Conservation (phyloP, 768 basidiomycete genomes). For the Butyriboletus loyo region DNA sequence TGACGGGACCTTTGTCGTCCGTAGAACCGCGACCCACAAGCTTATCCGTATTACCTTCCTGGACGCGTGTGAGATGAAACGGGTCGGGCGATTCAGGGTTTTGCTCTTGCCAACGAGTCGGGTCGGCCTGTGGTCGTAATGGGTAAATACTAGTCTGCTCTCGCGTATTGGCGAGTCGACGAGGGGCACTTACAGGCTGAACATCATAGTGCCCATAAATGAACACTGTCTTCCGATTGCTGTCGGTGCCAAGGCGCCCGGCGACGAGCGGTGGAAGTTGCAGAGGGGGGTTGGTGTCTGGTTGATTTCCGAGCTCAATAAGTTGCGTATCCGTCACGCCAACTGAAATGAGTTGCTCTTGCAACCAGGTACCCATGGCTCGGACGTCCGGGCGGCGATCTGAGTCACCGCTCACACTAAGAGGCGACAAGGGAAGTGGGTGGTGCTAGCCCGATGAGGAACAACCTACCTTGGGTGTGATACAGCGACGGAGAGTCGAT, state of each 20-base stretch:
- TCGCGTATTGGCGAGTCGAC: not conserved
- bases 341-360: not conserved
- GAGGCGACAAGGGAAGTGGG: not conserved
- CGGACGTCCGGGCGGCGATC: not conserved
- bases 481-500: not conserved
- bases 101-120: not conserved
- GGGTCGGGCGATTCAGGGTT: not conserved
- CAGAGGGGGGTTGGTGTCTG: not conserved
- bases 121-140: not conserved
- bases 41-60: not conserved
- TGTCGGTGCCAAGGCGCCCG: not conserved
- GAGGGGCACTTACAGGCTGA: not conserved
- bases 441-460: too few relatives aligned
- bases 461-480: not conserved
- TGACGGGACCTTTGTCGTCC: not conserved
- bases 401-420: not conserved
- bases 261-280: not conserved
- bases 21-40: not conserved
- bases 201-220: not conserved
- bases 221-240: not conserved
- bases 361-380: not conserved
- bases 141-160: not conserved
- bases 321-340: not conserved
- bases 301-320: not conserved
- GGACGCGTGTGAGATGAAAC: not conserved